Conservation (phyloP, 768 basidiomycete genomes). For the Pilatotrama ljubarskyi region DNA sequence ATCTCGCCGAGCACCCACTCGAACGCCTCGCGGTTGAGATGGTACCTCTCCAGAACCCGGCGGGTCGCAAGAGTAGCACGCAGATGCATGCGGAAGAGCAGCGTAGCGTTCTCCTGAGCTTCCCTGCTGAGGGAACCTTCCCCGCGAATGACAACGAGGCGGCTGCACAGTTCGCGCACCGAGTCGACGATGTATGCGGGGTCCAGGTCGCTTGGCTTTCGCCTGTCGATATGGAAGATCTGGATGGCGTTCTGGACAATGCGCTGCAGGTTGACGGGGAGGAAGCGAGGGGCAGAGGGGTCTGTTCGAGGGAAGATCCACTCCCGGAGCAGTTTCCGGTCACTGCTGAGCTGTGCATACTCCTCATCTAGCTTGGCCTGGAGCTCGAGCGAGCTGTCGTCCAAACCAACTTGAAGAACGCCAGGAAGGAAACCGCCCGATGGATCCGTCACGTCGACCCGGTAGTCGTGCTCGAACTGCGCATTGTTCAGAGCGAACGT, state of each 20-base stretch:
- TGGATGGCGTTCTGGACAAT: slow-evolving; percentile 95
- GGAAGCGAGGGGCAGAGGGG: slow-evolving; percentile 72
- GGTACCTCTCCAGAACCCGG: slow-evolving; percentile 84
- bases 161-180: slow-evolving; percentile 70
- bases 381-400: slow-evolving; percentile 78
- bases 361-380: slow-evolving; percentile 86
- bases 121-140: slow-evolving; percentile 71
- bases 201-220: slow-evolving; percentile 91
- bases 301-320: slow-evolving; percentile 84
- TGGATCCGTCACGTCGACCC: slow-evolving; percentile 91
- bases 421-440: slow-evolving; percentile 77
- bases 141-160: slow-evolving; percentile 87
- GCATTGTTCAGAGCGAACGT: slow-evolving; percentile 80
- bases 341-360: slow-evolving; percentile 60
- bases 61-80: slow-evolving; percentile 87
- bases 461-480: slow-evolving; percentile 88
- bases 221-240: slow-evolving; percentile 94
- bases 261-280: slow-evolving; percentile 94
- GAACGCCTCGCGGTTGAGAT: slow-evolving; percentile 90
- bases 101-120: slow-evolving; percentile 85
- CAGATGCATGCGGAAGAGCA: slow-evolving; percentile 92
- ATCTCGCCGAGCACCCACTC: slow-evolving; percentile 97
- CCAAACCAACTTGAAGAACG: slow-evolving; percentile 83
- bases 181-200: slow-evolving; percentile 84
- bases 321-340: slow-evolving; percentile 74